phyloP scores from a whole-genome alignment of 2,329 filamentous ascomycete genomes.

The Nothophaeocryptopus gaeumannii region DNA sequence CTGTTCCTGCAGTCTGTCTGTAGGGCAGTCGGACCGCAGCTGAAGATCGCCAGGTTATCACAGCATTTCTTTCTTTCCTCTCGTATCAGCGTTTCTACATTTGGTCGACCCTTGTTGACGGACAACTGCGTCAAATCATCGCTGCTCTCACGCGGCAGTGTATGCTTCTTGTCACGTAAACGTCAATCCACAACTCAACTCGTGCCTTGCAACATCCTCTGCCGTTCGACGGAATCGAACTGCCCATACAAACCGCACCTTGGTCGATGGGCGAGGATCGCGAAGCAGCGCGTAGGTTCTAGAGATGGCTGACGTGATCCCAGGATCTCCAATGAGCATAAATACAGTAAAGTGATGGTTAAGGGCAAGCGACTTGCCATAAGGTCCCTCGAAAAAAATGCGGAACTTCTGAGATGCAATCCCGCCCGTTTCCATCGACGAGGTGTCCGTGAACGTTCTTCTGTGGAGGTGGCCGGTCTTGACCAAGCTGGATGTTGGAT shows the following conservation, averaged over 20 bases:
- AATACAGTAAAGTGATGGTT: neutral
- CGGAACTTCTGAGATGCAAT: neutral
- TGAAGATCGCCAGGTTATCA: too few relatives aligned
- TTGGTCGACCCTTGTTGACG: too few relatives aligned
- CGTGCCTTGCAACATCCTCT: conserved; percentile 2
- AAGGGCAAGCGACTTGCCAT: neutral
- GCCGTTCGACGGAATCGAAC: neutral
- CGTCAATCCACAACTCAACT: neutral
- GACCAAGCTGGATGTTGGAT: conserved; percentile 40
- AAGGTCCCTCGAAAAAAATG: conserved; percentile 14
- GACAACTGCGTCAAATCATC: too few relatives aligned
- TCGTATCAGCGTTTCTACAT: too few relatives aligned
- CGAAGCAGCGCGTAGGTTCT: neutral
- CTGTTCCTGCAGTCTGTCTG: too few relatives aligned
- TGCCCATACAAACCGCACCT: conserved; percentile 8
- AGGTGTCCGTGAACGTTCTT: conserved; percentile 8
- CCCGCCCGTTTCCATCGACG: neutral
- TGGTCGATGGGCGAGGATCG: neutral
- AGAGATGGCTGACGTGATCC: conserved; percentile 10
- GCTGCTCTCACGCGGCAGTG: too few relatives aligned
- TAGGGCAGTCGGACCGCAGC: too few relatives aligned
- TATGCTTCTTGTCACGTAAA: too few relatives aligned
- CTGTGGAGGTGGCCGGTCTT: conserved; percentile 49
- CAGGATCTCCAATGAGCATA: conserved; percentile 6
- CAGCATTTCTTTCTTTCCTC: too few relatives aligned